Evolutionary conservation across 169 alveolate species (phyloP), one percentile per base, ranked within the genome.

Genomic region (Plasmodium falciparum): DNA sequence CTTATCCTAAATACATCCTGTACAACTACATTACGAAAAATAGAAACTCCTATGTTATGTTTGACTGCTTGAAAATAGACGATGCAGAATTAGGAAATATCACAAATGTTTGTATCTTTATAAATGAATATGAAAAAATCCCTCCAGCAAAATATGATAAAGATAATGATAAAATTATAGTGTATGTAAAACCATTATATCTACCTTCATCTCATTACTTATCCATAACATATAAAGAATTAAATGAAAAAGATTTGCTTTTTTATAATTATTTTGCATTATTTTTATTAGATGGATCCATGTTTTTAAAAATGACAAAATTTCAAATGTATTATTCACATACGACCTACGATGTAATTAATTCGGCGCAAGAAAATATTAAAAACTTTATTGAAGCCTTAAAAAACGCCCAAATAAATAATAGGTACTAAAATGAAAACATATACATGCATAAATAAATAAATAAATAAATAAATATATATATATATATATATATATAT

Each of bases 41-140:
- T n/a, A 72, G 29, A 69, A 83, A 83, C 47, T 67, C 91, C 22
- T 83, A 83, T 50, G 73, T 69, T 50, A 83, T 83, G 91, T 83
- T 24, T 72, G 91, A 83, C 56, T 83, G 91, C 49, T 43, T 83
- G 67, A 43, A 50, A 69, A 72, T 83, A 13, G 69, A 70, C 24
- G 91, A 83, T 39, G 56, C 91, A 58, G 91, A 83, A n/a, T 49
- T 83, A 70, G 91, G 74, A 39, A 83, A 67, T 39, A 83, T 83
- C 24, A 83, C 70, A 45, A 83, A 83, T 72, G 85, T 69, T 29
- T 83, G 91, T 26, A 83, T 83, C 39, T 83, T 24, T 47, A 83
- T 69, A 56, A 83, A 83, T 29, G 83, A 47, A 69, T 83, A 83
- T 58, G 91, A 83, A 83, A 69, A 69, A 54, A 67, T 83, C 13